Conservation (phyloP, 75 land plant genomes). For the Cupressus sempervirens region DNA sequence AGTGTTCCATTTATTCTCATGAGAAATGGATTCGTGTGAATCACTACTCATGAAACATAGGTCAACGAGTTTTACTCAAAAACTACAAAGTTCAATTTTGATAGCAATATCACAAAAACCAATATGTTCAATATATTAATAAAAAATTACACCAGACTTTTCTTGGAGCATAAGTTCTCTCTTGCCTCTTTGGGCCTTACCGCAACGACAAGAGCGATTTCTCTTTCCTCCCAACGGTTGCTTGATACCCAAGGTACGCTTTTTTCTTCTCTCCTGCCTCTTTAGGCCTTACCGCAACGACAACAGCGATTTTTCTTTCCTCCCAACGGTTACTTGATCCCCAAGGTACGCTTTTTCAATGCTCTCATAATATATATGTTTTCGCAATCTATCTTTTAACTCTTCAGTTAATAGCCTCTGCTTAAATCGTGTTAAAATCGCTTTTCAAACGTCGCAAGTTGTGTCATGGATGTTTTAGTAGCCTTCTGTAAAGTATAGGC, state of each 20-base stretch:
- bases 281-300: neutral
- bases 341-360: neutral
- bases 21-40: too few species aligned
- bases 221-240: too few species aligned
- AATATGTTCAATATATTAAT: neutral
- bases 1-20: too few species aligned
- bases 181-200: too few species aligned
- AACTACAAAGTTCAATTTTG: too few species aligned
- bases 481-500: neutral
- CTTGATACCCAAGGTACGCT: too few species aligned
- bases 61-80: too few species aligned
- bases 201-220: too few species aligned
- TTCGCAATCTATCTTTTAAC: neutral
- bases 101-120: too few species aligned
- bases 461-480: neutral
- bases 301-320: neutral
- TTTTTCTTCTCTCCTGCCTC: too few species aligned
- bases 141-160: neutral
- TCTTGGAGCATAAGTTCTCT: neutral
- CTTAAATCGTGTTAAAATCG: neutral
- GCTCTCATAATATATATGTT: neutral
- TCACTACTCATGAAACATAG: too few species aligned
- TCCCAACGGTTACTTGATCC: neutral
- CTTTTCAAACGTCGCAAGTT: neutral
- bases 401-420: too few species aligned